Base-by-base conservation (phyloP, 1,284 basidiomycete genomes). In the Pisolithus thermaeus region DNA sequence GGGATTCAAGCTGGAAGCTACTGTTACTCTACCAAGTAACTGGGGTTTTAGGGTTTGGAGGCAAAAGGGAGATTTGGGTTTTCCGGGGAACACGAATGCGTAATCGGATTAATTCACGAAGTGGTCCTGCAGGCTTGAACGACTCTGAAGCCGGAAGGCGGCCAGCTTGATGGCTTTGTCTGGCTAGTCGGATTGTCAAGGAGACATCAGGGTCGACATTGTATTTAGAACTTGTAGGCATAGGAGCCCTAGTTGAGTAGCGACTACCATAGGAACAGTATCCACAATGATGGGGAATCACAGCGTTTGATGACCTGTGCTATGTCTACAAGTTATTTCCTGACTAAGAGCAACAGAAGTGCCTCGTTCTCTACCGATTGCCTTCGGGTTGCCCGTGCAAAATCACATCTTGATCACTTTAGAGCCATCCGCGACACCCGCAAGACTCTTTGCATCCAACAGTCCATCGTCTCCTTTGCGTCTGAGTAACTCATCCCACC, bases 401-500 rank as follows among this genome's bases (percentile, higher is more conserved):
- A 35, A 35, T 12, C 32, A 35, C 87, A 91, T 89, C 73, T 82
- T 88, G 57, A 93, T 70, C 23, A 95, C 85, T 64, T 82, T 84
- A 55, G 76, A 81, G 27, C 84, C 83, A 59, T 92, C 87, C n/a
- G 77, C 84, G 25, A 88, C 58, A 7, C 80, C 84, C 11, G 67
- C 77, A 7, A 92, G 76, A 57, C 73, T 84, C 67, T 84, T 82
- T 1, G 89, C 90, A 9, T 73, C 63, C 22, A 92, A 75, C 51
- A 78, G 76, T 7, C 88, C 89, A 32, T 81, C 67, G 12, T 57
- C 67, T 51, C 74, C 72, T 64, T 78, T 84, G 45, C 86, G 81
- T 35, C 73, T 75, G 48, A 91, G 64, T 51, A 99, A 81, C 60
- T 90, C 85, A 63, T 94, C 90, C 97, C 97, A 99, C 97, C 97